Conservation (phyloP, 441 rosid species). For the Kokia cookei region DNA sequence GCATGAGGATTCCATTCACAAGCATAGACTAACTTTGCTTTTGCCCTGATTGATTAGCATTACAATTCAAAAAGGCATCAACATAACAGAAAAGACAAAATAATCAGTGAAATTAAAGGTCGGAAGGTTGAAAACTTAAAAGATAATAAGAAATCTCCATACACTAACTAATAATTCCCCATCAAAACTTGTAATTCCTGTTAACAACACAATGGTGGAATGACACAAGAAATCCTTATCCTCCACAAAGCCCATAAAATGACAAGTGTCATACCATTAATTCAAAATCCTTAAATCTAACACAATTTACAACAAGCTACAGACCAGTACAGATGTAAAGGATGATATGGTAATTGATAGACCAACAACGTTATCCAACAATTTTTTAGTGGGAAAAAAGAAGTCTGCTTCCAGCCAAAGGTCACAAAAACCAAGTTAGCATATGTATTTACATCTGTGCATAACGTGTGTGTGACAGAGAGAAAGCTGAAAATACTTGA, state of each 20-base stretch:
- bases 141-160: background rate
- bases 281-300: background rate
- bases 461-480: background rate
- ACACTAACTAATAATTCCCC: background rate
- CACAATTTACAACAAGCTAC: background rate
- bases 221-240: background rate
- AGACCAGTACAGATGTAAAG: background rate
- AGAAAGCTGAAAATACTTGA: background rate
- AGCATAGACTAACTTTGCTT: constrained; percentile 81
- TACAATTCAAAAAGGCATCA: background rate
- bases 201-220: background rate
- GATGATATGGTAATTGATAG: background rate
- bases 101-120: background rate
- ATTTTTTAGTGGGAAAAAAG: background rate
- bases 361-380: background rate
- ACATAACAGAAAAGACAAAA: background rate
- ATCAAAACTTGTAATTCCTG: background rate
- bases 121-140: background rate
- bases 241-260: background rate
- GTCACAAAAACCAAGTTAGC: background rate
- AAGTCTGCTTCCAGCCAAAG: background rate
- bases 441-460: background rate
- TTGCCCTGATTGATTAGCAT: constrained; percentile 51
- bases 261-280: background rate
- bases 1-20: constrained; percentile 98